Base-by-base conservation (phyloP, 805 yeast genomes). In the Sugiyamaella boreocaroliniensis region DNA sequence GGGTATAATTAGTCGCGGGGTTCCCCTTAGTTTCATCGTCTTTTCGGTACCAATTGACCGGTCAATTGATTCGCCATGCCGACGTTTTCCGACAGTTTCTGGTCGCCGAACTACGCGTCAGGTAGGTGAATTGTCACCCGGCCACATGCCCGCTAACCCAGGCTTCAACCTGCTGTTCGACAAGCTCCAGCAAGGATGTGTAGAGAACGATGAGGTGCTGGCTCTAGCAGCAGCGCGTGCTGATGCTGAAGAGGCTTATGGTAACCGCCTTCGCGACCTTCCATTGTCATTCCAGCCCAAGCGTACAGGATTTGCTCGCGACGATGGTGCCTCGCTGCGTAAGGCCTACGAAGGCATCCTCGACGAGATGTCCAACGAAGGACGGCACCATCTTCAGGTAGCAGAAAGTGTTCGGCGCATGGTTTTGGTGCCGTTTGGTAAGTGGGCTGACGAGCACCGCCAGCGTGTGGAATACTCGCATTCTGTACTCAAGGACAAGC, bases 361-460 rank as follows among this genome's bases (percentile, higher is more conserved):
- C 34, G 68, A 65, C 18, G 81, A 80, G 58, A 78, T 83, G 75
- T 68, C 68, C 16, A 73, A 69, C 40, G 86, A 86, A 66, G 87
- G 86, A 4, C 66, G 68, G 46, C 71, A 74, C 40, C 90, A 84
- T 64, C 52, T 79, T 44, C 76, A 76, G 47, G 78, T 87, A 26
- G 86, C 92, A 1, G 72, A 76, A 4, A 79, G 78, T 57, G 82
- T 88, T 54, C 76, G 78, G 52, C 61, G 70, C 1, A 70, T 79
- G 66, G 92, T 88, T 0, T 64, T 85, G 48, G 75, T 74, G 20
- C 96, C 95, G 1, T 88, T 88, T 61, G 67, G 79, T 10, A 76
- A 77, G 60, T 89, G 95, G 95, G 76, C 89, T 43, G 72, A 71
- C 15, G 89, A 84, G 50, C 95, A 88, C 67, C 77, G 76, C 50